These are phyloP conservation scores for Pachyrhizus erosus DNA, from an alignment of 306 rosid genomes.

Conservation along the genomic window DNA sequence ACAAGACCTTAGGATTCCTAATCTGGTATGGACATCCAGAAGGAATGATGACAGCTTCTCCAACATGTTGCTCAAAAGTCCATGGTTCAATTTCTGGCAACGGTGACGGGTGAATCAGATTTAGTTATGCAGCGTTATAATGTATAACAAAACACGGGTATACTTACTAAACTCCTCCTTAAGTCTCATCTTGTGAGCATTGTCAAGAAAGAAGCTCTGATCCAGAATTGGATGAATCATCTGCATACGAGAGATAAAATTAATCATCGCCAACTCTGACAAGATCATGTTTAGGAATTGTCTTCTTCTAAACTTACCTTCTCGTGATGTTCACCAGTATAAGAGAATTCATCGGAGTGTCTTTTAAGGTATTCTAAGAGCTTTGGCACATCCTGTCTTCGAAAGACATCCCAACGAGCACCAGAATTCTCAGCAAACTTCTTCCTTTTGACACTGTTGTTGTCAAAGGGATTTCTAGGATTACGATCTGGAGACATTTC, in stretches of 20 bases:
- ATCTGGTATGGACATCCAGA: constrained; percentile 99
- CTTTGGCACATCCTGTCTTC: constrained; percentile 90
- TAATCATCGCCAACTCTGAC: constrained; percentile 21
- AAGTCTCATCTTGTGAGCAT: constrained; percentile 74
- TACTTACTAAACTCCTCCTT: constrained; percentile 91
- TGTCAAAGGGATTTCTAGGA: constrained; percentile 35
- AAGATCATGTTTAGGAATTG: constrained; percentile 22
- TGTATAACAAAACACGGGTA: constrained; percentile 20
- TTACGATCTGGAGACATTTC: constrained; percentile 45
- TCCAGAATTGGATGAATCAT: constrained; percentile 90
- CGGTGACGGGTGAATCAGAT: constrained; percentile 33
- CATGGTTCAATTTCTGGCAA: constrained; percentile 92
- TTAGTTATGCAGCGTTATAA: constrained; percentile 27
- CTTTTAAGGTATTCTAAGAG: constrained; percentile 80
- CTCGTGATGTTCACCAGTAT: constrained; percentile 50
- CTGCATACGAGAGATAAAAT: constrained; percentile 59
- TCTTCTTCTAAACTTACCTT: constrained; percentile 60
- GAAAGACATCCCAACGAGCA: constrained; percentile 93
- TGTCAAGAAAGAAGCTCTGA: constrained; percentile 79
- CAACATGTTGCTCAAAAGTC: constrained; percentile 89
- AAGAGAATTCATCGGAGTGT: constrained; percentile 62
- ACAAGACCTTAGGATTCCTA: constrained; percentile 78
- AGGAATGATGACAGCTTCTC: constrained; percentile 97
- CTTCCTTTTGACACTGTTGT: constrained; percentile 39
- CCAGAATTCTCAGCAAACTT: constrained; percentile 44